phyloP scores from a whole-genome alignment of 345 rosid species.

The Eucalyptus microcorys region DNA sequence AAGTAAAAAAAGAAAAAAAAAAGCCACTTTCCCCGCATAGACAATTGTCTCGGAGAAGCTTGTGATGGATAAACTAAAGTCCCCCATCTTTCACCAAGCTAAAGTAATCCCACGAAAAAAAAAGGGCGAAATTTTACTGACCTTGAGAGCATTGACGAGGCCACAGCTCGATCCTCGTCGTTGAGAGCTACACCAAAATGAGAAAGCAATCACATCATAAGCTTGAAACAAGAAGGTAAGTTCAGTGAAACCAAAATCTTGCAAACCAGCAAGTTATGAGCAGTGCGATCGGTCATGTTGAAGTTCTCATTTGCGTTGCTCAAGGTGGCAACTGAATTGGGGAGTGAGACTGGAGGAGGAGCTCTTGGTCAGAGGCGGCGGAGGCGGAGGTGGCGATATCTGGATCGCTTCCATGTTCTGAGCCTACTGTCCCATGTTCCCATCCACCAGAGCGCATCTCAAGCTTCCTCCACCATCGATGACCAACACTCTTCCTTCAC shows the following conservation, averaged over 20 bases:
- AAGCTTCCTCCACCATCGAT: slow-evolving; percentile 86
- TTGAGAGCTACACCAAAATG: slow-evolving; percentile 36
- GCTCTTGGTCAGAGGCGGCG: no score
- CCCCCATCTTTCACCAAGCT: not conserved
- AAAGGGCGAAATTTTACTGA: not conserved
- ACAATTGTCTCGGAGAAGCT: not conserved
- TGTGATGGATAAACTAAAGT: not conserved
- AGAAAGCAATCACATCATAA: not conserved
- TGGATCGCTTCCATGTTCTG: slow-evolving; percentile 76
- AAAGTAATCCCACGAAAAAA: not conserved
- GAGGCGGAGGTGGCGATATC: no score
- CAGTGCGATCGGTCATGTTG: slow-evolving; percentile 59
- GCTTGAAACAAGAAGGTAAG: not conserved
- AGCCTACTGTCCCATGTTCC: slow-evolving; percentile 60
- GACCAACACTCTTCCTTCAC: slow-evolving; percentile 72
- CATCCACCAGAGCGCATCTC: slow-evolving; percentile 77
- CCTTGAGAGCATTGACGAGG: slow-evolving; percentile 76
- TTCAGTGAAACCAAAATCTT: not conserved
- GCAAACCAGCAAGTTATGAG: slow-evolving; percentile 18
- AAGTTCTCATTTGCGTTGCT: slow-evolving; percentile 51
- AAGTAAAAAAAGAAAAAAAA: not conserved
- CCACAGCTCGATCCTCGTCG: slow-evolving; percentile 58
- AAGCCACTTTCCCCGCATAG: not conserved
- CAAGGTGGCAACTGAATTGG: slow-evolving; percentile 14
- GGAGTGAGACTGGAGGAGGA: no score